phyloP scores from a whole-genome alignment of 208 protist genomes.

The Angomonas deanei region DNA sequence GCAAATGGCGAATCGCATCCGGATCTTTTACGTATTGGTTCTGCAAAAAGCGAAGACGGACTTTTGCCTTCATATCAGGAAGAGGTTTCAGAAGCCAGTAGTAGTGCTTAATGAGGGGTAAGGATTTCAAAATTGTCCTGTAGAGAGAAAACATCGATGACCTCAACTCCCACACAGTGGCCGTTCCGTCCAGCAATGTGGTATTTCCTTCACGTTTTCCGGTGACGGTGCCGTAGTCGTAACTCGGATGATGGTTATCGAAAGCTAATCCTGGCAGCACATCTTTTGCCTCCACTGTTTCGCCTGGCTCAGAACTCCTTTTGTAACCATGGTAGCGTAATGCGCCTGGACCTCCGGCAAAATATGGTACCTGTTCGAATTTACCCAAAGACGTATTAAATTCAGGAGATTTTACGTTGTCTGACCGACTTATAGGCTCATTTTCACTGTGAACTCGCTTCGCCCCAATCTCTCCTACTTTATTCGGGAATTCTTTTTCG shows the following conservation, averaged over 20 bases:
- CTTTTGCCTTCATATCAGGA: constrained; percentile 76
- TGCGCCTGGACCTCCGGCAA: constrained; percentile 61
- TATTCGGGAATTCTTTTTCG: constrained; percentile 55
- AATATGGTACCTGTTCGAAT: constrained; percentile 80
- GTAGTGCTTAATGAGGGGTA: constrained; percentile 86
- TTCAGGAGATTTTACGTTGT: constrained; percentile 74
- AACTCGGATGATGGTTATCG: constrained; percentile 77
- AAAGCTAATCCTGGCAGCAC: constrained; percentile 48
- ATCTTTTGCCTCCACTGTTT: constrained; percentile 57
- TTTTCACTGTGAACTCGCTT: constrained; percentile 22
- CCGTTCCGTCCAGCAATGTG: constrained; percentile 48
- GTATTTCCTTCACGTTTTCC: constrained; percentile 79
- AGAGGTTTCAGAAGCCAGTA: constrained; percentile 80
- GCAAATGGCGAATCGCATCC: constrained; percentile 80
- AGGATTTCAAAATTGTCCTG: constrained; percentile 65
- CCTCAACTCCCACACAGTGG: constrained; percentile 72
- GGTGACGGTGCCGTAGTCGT: constrained; percentile 61
- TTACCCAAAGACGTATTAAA: constrained; percentile 77
- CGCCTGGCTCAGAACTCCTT: constrained; percentile 43
- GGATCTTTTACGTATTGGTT: constrained; percentile 86
- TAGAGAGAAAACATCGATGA: constrained; percentile 73
- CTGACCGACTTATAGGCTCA: constrained; percentile 46
- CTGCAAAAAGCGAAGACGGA: constrained; percentile 77
- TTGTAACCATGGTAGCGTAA: constrained; percentile 82
- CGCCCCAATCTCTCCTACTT: constrained; percentile 27